Conservation (phyloP, 1,139 yeast genomes). For the Diutina ranongensis region DNA sequence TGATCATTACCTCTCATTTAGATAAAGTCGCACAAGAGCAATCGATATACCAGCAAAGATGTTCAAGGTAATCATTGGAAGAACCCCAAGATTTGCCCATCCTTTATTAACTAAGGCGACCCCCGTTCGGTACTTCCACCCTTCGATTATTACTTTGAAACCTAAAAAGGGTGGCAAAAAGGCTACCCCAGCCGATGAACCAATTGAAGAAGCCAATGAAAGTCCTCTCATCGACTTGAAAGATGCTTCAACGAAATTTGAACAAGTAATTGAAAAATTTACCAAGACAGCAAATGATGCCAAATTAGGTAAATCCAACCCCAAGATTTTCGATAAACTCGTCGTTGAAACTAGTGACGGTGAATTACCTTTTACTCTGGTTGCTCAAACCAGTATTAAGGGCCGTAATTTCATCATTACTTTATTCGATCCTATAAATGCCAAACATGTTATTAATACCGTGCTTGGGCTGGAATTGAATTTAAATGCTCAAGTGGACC, state of each 20-base stretch:
- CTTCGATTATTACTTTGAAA: not conserved
- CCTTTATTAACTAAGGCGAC: not conserved
- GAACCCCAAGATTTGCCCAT: not conserved
- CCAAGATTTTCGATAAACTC: constrained; percentile 53
- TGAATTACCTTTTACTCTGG: constrained; percentile 38
- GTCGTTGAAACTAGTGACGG: constrained; percentile 39
- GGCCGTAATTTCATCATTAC: constrained; percentile 58
- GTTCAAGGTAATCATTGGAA: not conserved
- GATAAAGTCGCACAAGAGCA: too few species aligned
- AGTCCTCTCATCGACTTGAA: constrained; percentile 20
- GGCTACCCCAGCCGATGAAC: not conserved
- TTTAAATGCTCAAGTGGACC: constrained; percentile 69
- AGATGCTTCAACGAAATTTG: constrained; percentile 35
- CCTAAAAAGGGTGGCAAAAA: not conserved
- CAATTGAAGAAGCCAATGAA: constrained; percentile 12
- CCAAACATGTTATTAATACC: constrained; percentile 57
- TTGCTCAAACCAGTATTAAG: constrained; percentile 70
- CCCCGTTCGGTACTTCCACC: not conserved
- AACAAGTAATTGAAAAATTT: constrained; percentile 39
- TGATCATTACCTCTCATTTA: too few species aligned
- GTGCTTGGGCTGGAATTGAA: constrained; percentile 60
- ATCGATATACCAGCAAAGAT: too few species aligned
- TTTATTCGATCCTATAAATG: constrained; percentile 70
- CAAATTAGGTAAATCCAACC: constrained; percentile 58
- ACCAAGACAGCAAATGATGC: constrained; percentile 46